Percentiles rank a stretch among this genome's conserved stretches.
phyloP scores from a whole-genome alignment of 352 stramenopile species.

The Phytophthora hibernalis region DNA sequence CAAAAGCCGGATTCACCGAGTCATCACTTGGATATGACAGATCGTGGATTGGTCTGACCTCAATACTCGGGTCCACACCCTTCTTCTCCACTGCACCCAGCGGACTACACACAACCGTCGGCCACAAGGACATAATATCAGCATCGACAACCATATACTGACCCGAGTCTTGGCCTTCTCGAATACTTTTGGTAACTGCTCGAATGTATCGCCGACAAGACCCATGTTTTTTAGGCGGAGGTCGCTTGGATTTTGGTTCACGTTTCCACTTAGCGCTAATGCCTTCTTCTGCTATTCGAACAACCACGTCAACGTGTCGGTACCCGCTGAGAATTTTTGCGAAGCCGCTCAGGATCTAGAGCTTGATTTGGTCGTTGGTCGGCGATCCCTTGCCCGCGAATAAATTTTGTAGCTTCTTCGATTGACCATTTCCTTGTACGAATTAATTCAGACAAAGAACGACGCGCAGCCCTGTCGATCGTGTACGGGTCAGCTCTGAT shows the following conservation, averaged over 20 bases:
- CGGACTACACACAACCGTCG: slow-evolving; percentile 8
- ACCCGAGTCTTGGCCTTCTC: slow-evolving; percentile 14
- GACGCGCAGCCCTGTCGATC: too few species aligned
- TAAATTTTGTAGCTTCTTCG: too few species aligned
- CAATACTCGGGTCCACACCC: slow-evolving; percentile 1
- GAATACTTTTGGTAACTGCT: slow-evolving; percentile 12
- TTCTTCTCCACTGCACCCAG: slow-evolving; percentile 31
- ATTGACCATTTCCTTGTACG: too few species aligned
- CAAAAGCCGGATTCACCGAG: slow-evolving; percentile 3
- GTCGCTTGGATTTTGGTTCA: background rate
- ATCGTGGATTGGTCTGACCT: slow-evolving; percentile 25
- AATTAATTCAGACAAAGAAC: too few species aligned
- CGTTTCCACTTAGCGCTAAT: slow-evolving; percentile 7
- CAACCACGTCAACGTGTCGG: too few species aligned
- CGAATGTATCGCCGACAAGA: slow-evolving; percentile 4
- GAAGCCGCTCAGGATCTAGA: too few species aligned
- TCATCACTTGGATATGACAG: slow-evolving; percentile 12
- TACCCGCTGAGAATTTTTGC: too few species aligned
- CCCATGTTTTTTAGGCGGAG: slow-evolving; percentile 8
- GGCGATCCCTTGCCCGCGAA: too few species aligned
- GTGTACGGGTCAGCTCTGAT: too few species aligned
- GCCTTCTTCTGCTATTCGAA: too few species aligned
- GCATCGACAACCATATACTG: slow-evolving; percentile 26
- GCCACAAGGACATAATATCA: slow-evolving; percentile 7
- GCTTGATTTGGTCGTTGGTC: too few species aligned